Evolutionary conservation across 345 rosid species (phyloP).

Genomic region (Populus davidiana): DNA sequence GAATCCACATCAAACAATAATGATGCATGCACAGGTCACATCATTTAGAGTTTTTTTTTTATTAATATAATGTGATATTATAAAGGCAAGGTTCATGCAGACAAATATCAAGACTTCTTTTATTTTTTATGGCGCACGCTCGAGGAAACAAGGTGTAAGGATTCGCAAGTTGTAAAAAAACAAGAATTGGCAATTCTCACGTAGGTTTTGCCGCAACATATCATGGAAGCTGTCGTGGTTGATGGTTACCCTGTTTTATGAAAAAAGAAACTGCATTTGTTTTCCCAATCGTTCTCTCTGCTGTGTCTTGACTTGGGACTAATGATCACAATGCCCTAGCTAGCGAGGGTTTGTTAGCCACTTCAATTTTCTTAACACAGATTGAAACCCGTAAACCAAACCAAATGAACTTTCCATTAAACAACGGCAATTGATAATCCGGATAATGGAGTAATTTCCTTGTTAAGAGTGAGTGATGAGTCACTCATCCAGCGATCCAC

Average conservation of each 20-base stretch:
- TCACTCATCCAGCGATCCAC: neutral
- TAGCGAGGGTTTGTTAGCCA: too few species aligned
- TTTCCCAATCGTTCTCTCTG: neutral
- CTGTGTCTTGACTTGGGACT: neutral
- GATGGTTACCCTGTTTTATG: neutral
- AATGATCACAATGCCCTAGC: neutral
- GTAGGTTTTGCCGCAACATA: neutral
- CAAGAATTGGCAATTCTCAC: neutral
- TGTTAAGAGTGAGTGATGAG: neutral
- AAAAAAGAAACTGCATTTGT: neutral
- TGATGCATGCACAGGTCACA: too few species aligned
- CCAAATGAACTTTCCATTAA: neutral
- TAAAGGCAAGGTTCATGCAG: neutral
- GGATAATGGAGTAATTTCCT: neutral
- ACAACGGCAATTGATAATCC: neutral
- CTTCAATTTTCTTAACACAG: too few species aligned
- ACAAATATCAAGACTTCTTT: neutral
- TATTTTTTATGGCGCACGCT: neutral
- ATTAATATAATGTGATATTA: too few species aligned
- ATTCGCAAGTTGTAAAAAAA: neutral
- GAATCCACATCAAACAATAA: too few species aligned
- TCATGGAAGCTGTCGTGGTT: neutral
- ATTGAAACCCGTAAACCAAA: neutral
- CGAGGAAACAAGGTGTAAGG: neutral
- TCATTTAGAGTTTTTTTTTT: too few species aligned